phyloP scores from a whole-genome alignment of 257 asterid species.

The Solanum chmielewskii region DNA sequence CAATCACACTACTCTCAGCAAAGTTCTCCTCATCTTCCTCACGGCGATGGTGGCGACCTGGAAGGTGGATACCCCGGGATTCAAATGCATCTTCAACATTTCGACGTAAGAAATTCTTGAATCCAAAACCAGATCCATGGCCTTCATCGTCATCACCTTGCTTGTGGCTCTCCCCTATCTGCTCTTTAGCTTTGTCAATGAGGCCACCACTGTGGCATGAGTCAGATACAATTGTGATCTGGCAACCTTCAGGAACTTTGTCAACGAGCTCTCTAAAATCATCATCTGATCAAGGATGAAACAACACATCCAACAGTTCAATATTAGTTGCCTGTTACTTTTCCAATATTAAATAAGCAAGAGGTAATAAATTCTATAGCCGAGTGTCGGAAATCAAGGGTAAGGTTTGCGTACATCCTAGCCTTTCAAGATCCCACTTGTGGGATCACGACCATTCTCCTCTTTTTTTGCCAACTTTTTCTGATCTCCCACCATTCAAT shows the following conservation, averaged over 20 bases:
- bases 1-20: constrained; percentile 3
- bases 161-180: constrained; percentile 76
- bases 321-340: background rate
- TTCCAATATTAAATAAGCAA: background rate
- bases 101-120: constrained; percentile 53
- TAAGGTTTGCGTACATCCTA: background rate
- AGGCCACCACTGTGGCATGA: constrained; percentile 98
- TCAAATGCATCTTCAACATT: constrained; percentile 57
- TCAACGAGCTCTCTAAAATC: constrained; percentile 95
- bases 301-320: background rate
- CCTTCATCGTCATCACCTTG: constrained; percentile 14
- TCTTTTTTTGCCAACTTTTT: background rate
- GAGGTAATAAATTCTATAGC: background rate
- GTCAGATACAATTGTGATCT: constrained; percentile 81
- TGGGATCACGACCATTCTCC: background rate
- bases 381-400: background rate
- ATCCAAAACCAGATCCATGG: constrained; percentile 38
- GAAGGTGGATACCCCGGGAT: constrained; percentile 63
- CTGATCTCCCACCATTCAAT: background rate
- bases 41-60: constrained; percentile 28
- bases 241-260: constrained; percentile 73
- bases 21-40: constrained; percentile 20
- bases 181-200: constrained; percentile 86
- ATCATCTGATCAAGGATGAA: constrained; percentile 43
- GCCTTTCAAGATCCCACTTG: background rate